Conservation (phyloP, 345 rosid genomes). For the Corchorus olitorius region DNA sequence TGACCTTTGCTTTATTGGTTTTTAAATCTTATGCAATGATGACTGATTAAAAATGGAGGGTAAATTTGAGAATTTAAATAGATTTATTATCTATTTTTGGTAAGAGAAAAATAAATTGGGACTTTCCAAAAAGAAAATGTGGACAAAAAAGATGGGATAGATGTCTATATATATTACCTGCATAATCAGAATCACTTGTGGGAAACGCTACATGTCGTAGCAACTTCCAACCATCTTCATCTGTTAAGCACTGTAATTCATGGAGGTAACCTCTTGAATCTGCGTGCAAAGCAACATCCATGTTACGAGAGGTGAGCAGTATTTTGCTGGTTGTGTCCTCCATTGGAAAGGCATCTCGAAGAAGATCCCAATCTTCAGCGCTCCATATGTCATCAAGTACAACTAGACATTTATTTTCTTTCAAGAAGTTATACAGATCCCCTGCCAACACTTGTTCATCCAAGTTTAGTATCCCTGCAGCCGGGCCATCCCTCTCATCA, state of each 20-base stretch:
- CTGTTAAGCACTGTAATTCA: conserved; percentile 21
- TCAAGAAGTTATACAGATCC: conserved; percentile 21
- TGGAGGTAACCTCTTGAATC: conserved; percentile 24
- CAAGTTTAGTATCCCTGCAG: conserved; percentile 3
- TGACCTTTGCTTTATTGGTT: too few relatives aligned
- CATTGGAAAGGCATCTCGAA: conserved; percentile 39
- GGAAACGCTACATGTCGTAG: conserved; percentile 13
- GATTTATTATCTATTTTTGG: too few relatives aligned
- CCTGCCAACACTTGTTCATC: conserved; percentile 33
- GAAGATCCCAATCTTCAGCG: conserved; percentile 31
- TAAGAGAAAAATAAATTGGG: too few relatives aligned
- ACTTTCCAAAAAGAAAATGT: too few relatives aligned
- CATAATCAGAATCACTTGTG: not conserved
- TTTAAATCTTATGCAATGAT: too few relatives aligned
- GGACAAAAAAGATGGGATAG: too few relatives aligned
- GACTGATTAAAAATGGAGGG: too few relatives aligned
- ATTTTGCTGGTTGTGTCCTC: conserved; percentile 31
- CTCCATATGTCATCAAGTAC: conserved; percentile 47
- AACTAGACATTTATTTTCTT: conserved; percentile 33
- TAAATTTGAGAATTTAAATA: too few relatives aligned
- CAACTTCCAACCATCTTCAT: conserved; percentile 45
- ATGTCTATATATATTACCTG: too few relatives aligned
- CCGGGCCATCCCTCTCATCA: not conserved
- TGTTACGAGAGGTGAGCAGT: conserved; percentile 43
- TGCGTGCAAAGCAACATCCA: conserved; percentile 24